phyloP scores from a whole-genome alignment of 768 basidiomycete species.

The Boletales sp. region DNA sequence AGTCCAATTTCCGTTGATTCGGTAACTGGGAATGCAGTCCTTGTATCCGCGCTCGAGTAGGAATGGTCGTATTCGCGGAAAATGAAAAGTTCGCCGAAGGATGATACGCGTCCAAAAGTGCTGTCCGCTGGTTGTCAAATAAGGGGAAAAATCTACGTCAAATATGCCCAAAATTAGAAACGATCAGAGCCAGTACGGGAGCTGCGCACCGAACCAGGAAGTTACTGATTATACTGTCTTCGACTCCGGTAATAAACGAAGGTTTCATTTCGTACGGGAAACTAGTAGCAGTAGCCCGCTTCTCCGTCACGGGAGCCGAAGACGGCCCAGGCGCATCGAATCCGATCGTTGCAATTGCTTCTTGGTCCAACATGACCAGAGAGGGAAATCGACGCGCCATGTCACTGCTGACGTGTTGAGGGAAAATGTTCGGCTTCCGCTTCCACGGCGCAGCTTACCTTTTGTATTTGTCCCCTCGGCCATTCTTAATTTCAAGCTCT shows the following conservation, averaged over 20 bases:
- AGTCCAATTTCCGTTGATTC: slow-evolving; percentile 79
- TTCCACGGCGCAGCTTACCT: slow-evolving; percentile 42
- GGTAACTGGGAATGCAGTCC: slow-evolving; percentile 69
- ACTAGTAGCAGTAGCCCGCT: slow-evolving; percentile 56
- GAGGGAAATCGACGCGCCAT: slow-evolving; percentile 77
- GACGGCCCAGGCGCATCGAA: slow-evolving; percentile 70
- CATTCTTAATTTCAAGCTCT: slow-evolving; percentile 53
- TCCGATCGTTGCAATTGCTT: slow-evolving; percentile 69
- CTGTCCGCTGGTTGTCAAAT: slow-evolving; percentile 73
- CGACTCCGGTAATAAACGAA: slow-evolving; percentile 74
- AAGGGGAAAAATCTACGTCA: slow-evolving; percentile 70
- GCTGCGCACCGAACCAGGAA: slow-evolving; percentile 71
- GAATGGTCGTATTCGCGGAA: slow-evolving; percentile 80
- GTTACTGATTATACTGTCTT: slow-evolving; percentile 60
- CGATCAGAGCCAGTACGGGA: background rate
- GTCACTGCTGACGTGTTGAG: slow-evolving; percentile 48
- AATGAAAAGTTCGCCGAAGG: slow-evolving; percentile 89
- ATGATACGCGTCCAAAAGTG: slow-evolving; percentile 72
- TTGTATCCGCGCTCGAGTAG: slow-evolving; percentile 69
- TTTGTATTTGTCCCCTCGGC: slow-evolving; percentile 61
- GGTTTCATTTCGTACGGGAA: slow-evolving; percentile 77
- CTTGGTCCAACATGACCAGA: slow-evolving; percentile 79
- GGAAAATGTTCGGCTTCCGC: background rate
- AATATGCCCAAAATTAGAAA: slow-evolving; percentile 12
- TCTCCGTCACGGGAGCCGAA: slow-evolving; percentile 32